Base-by-base conservation (phyloP, 2,329 filamentous ascomycete genomes). In the Pseudogymnoascus verrucosus region DNA sequence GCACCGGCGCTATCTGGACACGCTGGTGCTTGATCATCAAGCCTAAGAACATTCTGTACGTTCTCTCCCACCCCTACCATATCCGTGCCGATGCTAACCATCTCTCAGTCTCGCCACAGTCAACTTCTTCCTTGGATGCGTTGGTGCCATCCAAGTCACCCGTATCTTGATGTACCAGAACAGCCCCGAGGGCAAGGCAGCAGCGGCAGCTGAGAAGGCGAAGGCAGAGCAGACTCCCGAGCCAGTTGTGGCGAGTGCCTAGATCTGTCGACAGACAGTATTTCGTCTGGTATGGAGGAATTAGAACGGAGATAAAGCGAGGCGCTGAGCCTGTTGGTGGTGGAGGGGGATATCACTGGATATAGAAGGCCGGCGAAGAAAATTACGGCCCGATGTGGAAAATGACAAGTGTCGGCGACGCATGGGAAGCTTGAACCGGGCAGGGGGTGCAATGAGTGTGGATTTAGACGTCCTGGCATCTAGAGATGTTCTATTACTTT, bases 21-120 rank as follows among this genome's bases (percentile, higher is more conserved):
- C 86, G 95, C 69, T 99, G 95, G 95, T 99, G 95, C 83, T 83
- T 98, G 75, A 89, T 99, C 77, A 99, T 99, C 79, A 92, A 87
- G 78, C 95, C 95, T 64, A 87, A 87, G 78, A 99, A 99, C 82
- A 80, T 92, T 73, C 89, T 97, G 88, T 91, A 80, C 59, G 87
- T 79, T 37, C 10, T 39, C 19, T 21, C 34, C 16, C 36, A 28
- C 16, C 40, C 61, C n/a, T 64, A 61, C 31, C 60, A 63, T 8
- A 69, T 44, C 14, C 16, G 10, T 57, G 51, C 28, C 10, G 11
- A 10, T 61, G 59, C 59, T 61, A 40, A 61, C 51, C 11, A 11
- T 11, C 3, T 19, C 12, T 44, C 66, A 92, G 89, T 66, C 87
- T 99, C 65, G 95, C 95, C 66, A 87, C 92, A 63, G 95, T 98